Percentiles rank a stretch among this genome's conserved stretches.
These are phyloP conservation scores for Apiotrichum akiyoshidainum DNA, from an alignment of 1,284 basidiomycete species.

Conservation along the genomic window DNA sequence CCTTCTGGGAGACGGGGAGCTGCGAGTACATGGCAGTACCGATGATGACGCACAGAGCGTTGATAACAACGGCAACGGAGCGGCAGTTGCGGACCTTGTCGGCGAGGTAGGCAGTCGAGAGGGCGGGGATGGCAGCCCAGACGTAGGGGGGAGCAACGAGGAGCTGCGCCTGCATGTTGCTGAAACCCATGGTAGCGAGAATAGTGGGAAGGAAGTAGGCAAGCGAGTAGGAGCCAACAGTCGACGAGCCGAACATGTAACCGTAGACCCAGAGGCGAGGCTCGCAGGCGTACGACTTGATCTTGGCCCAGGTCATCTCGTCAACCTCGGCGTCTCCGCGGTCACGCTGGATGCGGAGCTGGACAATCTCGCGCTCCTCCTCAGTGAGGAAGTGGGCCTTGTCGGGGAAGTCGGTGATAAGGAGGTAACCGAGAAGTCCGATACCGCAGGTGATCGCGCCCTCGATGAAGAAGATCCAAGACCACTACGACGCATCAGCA, in stretches of 20 bases:
- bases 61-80: conserved; percentile 6
- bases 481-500: conserved; percentile 5
- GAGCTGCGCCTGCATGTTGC: conserved; percentile 34
- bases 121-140: conserved; percentile 43
- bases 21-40: conserved; percentile 20
- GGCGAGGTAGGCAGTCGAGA: conserved; percentile 41
- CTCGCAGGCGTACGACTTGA: conserved; percentile 43
- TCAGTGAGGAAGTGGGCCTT: conserved; percentile 51
- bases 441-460: conserved; percentile 39
- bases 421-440: conserved; percentile 33
- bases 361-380: conserved; percentile 47
- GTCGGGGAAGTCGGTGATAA: conserved; percentile 53
- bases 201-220: conserved; percentile 52
- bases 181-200: conserved; percentile 25
- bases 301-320: conserved; percentile 41
- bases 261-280: conserved; percentile 53
- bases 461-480: conserved; percentile 22
- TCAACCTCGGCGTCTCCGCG: conserved; percentile 51
- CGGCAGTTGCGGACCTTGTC: conserved; percentile 35
- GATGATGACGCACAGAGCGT: conserved; percentile 14
- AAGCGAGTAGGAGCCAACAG: conserved; percentile 24
- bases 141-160: conserved; percentile 51
- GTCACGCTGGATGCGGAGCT: conserved; percentile 51
- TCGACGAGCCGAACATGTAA: conserved; percentile 45
- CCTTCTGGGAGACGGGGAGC: conserved; percentile 21